phyloP scores from a whole-genome alignment of 2,329 filamentous ascomycete species.

The Diaporthe helianthi region DNA sequence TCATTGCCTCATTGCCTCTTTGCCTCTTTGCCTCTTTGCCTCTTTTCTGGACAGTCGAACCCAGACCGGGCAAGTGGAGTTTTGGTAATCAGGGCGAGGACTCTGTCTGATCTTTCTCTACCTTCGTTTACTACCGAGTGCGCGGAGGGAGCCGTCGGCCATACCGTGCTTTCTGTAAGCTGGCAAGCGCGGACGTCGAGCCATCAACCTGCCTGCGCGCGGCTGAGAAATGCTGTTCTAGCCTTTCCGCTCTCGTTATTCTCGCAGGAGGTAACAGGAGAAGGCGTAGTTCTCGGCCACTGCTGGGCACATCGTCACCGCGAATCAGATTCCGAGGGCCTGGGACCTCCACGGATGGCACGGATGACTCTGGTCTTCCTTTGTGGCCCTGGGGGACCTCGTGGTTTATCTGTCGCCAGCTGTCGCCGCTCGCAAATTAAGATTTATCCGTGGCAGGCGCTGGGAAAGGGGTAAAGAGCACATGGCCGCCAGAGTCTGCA shows the following conservation, averaged over 20 bases:
- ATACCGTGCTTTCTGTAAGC: slow-evolving; percentile 1
- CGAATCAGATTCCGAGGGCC: slow-evolving; percentile 23
- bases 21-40: slow-evolving; percentile 2
- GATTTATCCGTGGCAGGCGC: slow-evolving; percentile 22
- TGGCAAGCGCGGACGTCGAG: background rate
- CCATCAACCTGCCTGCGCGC: background rate
- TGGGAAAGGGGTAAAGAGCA: slow-evolving; percentile 21
- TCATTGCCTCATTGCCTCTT: slow-evolving; percentile 5
- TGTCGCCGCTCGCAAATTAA: slow-evolving; percentile 17
- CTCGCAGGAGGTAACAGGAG: background rate
- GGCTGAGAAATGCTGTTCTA: background rate
- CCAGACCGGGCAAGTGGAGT: background rate
- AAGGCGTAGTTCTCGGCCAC: background rate
- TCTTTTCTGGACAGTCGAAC: background rate
- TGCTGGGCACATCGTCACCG: background rate
- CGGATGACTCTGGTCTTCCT: slow-evolving; percentile 34
- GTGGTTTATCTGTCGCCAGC: slow-evolving; percentile 5
- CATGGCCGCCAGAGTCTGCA: slow-evolving; percentile 20
- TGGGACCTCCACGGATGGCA: slow-evolving; percentile 28
- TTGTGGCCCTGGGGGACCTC: slow-evolving; percentile 9
- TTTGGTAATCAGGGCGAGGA: background rate
- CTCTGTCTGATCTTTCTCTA: background rate
- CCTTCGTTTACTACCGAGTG: background rate
- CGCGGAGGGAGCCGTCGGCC: slow-evolving; percentile 5
- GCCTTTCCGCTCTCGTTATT: background rate